Conservation (phyloP, 805 yeast genomes). For the Yarrowia alimentaria region DNA sequence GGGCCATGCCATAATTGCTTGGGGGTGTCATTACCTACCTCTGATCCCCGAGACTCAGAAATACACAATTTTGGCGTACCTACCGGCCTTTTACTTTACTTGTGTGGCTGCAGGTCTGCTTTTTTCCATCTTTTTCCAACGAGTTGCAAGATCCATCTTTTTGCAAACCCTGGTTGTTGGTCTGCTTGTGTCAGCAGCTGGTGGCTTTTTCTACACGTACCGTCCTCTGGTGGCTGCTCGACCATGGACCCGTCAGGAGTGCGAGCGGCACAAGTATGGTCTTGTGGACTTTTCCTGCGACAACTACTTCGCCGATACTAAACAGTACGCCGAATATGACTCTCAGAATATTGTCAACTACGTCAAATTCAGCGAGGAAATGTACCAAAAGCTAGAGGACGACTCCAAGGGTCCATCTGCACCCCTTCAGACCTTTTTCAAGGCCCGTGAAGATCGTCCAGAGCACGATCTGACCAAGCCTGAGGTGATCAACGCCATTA, state of each 20-base stretch:
- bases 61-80: slow-evolving; percentile 70
- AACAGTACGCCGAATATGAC: slow-evolving; percentile 26
- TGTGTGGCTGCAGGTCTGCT: slow-evolving; percentile 61
- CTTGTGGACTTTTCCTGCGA: slow-evolving; percentile 26
- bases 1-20: slow-evolving; percentile 63
- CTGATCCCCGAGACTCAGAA: slow-evolving; percentile 76
- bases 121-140: slow-evolving; percentile 51
- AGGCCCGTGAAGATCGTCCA: slow-evolving; percentile 13
- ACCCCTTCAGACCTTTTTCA: slow-evolving; percentile 22
- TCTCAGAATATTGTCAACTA: slow-evolving; percentile 23
- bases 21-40: slow-evolving; percentile 70
- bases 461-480: slow-evolving; percentile 6
- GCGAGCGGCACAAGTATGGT: slow-evolving; percentile 1
- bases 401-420: not conserved
- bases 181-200: slow-evolving; percentile 29
- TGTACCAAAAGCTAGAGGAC: slow-evolving; percentile 19
- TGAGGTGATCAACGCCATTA: slow-evolving; percentile 19
- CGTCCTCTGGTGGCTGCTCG: slow-evolving; percentile 21
- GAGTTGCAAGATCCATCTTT: not conserved
- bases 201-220: slow-evolving; percentile 5
- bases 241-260: slow-evolving; percentile 14
- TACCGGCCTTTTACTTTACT: slow-evolving; percentile 80
- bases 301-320: not conserved
- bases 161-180: not conserved
- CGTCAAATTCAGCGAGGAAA: slow-evolving; percentile 19